Conservation (phyloP, 1,284 basidiomycete species). For the Cryptococcus sp. region DNA sequence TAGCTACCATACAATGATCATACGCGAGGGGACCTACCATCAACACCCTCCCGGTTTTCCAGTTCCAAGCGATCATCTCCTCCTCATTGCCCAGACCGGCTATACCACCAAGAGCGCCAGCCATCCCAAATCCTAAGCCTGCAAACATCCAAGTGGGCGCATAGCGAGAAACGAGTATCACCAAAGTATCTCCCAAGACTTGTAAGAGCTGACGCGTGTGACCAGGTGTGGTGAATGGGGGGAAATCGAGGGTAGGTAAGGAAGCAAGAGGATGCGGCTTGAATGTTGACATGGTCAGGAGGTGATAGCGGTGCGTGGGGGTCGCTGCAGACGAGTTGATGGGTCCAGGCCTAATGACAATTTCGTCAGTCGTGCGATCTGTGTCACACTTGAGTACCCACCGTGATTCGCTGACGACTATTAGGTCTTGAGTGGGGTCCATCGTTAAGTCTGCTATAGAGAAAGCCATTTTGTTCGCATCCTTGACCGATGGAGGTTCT, state of each 20-base stretch:
- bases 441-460: constrained; percentile 51
- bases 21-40: constrained; percentile 24
- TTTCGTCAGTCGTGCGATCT: not conserved
- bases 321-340: constrained; percentile 1
- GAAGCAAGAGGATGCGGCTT: constrained; percentile 47
- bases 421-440: constrained; percentile 52
- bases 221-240: constrained; percentile 25
- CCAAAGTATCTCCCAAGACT: constrained; percentile 50
- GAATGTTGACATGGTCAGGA: constrained; percentile 45
- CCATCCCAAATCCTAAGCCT: constrained; percentile 28
- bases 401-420: constrained; percentile 48
- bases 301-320: constrained; percentile 45
- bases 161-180: constrained; percentile 40
- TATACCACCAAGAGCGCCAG: constrained; percentile 13
- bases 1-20: not conserved
- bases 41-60: constrained; percentile 50
- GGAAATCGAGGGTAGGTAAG: constrained; percentile 40
- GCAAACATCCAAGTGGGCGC: constrained; percentile 32
- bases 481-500: constrained; percentile 28
- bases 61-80: constrained; percentile 51
- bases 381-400: constrained; percentile 15
- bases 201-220: constrained; percentile 49
- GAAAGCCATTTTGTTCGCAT: constrained; percentile 33
- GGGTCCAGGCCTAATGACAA: constrained; percentile 16
- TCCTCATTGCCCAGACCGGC: constrained; percentile 33